phyloP scores from a whole-genome alignment of 2,329 filamentous ascomycete genomes.

The Harringtonia lauricola region DNA sequence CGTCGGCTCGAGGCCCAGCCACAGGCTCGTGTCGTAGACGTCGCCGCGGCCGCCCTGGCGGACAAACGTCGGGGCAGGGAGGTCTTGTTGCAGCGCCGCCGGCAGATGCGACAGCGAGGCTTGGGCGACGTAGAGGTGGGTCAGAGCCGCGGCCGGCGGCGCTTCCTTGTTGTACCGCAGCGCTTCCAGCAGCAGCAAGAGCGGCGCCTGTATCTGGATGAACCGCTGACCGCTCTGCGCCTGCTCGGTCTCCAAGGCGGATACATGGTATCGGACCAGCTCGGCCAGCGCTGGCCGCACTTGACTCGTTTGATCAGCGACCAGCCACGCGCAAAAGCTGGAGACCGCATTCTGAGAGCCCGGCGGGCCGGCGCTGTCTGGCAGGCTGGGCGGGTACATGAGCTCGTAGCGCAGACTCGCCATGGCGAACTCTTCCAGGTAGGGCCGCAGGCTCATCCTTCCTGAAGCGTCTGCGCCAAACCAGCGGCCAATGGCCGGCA shows the following conservation, averaged over 20 bases:
- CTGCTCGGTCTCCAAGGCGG: background rate
- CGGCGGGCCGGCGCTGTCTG: background rate
- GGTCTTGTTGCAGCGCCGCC: constrained; percentile 43
- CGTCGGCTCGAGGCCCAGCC: constrained; percentile 78
- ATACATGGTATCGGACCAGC: constrained; percentile 5
- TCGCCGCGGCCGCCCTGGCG: constrained; percentile 59
- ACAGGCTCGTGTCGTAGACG: constrained; percentile 77
- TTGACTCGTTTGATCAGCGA: background rate
- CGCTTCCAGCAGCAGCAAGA: background rate
- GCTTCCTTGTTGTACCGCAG: too few species aligned
- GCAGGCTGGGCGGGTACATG: constrained; percentile 15
- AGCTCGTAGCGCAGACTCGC: constrained; percentile 28
- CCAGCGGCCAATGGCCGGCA: constrained; percentile 50
- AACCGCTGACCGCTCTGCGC: constrained; percentile 19
- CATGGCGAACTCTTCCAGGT: constrained; percentile 20
- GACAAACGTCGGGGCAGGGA: constrained; percentile 59
- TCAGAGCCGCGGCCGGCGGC: too few species aligned
- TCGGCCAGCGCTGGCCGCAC: constrained; percentile 5
- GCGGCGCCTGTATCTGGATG: constrained; percentile 33
- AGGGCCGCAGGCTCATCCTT: constrained; percentile 10
- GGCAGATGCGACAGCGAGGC: constrained; percentile 63
- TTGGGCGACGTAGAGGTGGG: constrained; percentile 76
- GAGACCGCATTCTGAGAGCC: background rate
- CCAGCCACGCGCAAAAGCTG: constrained; percentile 8
- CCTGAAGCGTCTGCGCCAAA: constrained; percentile 25